Evolutionary conservation across 768 basidiomycete genomes (phyloP).

Genomic region (Antrodiella citrinella): DNA sequence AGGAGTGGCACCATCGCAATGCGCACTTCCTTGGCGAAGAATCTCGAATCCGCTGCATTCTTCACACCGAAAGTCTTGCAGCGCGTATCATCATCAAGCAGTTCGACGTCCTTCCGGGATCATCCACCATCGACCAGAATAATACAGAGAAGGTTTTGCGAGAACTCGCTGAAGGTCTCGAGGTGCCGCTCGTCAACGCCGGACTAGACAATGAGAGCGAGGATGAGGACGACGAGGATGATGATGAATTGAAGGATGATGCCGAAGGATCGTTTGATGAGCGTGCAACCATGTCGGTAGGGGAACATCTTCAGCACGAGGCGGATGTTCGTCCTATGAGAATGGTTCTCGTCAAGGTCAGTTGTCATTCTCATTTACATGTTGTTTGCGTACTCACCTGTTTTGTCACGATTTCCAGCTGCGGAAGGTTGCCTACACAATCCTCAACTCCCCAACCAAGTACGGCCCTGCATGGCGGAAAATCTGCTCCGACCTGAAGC

Average conservation of each 20-base stretch:
- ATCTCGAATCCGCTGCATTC: constrained; percentile 9
- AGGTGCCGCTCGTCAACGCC: not conserved
- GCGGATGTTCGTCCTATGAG: constrained; percentile 2
- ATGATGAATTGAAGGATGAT: not conserved
- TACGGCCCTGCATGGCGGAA: constrained; percentile 16
- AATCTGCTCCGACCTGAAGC: not conserved
- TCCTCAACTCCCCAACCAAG: constrained; percentile 17
- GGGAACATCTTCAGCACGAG: constrained; percentile 4
- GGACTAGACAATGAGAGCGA: not conserved
- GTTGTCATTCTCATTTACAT: too few relatives aligned
- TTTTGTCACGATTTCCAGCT: constrained; percentile 8
- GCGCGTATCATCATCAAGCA: constrained; percentile 5
- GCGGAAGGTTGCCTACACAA: constrained; percentile 19
- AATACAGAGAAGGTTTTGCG: not conserved
- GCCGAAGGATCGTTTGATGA: too few relatives aligned
- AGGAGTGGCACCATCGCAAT: not conserved
- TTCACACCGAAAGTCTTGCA: constrained; percentile 10
- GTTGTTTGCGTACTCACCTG: not conserved
- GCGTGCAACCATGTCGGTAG: constrained; percentile 2
- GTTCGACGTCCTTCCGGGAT: constrained; percentile 8
- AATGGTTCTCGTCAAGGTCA: constrained; percentile 9
- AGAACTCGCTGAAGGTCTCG: not conserved
- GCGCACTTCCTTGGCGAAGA: not conserved
- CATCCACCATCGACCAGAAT: not conserved
- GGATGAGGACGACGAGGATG: not conserved